These are phyloP conservation scores for Calonectria henricotiae DNA, from an alignment of 2,329 filamentous ascomycete genomes.

Conservation along the genomic window DNA sequence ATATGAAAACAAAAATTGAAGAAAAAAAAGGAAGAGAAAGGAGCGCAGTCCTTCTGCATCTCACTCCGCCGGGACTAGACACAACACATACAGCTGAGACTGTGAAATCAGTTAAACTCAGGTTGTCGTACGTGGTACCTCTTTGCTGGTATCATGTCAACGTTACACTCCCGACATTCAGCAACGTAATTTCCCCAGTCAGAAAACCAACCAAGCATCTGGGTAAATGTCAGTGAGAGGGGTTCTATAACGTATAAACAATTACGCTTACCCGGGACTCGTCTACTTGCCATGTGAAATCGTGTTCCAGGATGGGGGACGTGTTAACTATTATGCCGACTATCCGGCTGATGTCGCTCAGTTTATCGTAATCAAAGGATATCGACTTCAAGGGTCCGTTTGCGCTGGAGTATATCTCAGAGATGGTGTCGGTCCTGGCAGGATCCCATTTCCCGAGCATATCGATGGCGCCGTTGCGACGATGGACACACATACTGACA, in stretches of 20 bases:
- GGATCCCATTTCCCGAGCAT: conserved; percentile 28
- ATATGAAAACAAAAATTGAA: too few species aligned
- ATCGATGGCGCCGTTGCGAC: conserved; percentile 15
- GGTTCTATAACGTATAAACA: background rate
- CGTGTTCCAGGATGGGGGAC: background rate
- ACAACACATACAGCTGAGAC: too few species aligned
- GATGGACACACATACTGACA: conserved; percentile 28
- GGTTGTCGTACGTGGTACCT: conserved; percentile 13
- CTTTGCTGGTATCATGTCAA: conserved; percentile 8
- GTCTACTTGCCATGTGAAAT: conserved; percentile 15
- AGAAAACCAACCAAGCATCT: conserved; percentile 17
- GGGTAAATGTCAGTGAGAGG: background rate
- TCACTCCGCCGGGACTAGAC: too few species aligned
- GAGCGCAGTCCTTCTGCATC: too few species aligned
- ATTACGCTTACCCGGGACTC: conserved; percentile 10
- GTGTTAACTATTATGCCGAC: conserved; percentile 4
- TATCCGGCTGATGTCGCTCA: conserved; percentile 2
- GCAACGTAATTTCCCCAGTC: conserved; percentile 16
- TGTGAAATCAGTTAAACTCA: background rate
- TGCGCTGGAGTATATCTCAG: conserved; percentile 10
- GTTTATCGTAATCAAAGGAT: conserved; percentile 14
- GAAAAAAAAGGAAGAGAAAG: background rate
- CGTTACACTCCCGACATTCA: conserved; percentile 3
- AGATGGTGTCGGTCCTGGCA: conserved; percentile 5
- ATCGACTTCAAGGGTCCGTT: conserved; percentile 16